A percentile compares a stretch with the other conserved stretches of the same genome.
phyloP scores from a whole-genome alignment of 2,329 filamentous ascomycete genomes.

The Thielaviopsis populi region DNA sequence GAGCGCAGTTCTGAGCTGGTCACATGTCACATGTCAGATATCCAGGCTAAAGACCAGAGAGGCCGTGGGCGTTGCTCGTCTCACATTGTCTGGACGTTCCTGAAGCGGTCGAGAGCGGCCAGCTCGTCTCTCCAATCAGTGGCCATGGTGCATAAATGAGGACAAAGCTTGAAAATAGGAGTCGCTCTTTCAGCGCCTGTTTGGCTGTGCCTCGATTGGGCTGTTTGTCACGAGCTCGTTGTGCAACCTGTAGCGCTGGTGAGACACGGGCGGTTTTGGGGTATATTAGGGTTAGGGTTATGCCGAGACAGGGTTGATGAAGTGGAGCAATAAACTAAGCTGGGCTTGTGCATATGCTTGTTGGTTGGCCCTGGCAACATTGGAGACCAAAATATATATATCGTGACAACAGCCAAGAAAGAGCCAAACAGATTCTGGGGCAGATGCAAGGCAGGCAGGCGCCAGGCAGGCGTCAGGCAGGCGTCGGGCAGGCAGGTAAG shows the following conservation, averaged over 20 bases:
- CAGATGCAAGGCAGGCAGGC: not conserved
- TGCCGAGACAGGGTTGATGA: not conserved
- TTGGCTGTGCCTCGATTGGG: not conserved
- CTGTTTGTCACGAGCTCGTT: not conserved
- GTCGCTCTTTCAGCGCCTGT: not conserved
- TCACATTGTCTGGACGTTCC: constrained; percentile 13
- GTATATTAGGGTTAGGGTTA: not conserved
- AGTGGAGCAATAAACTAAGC: not conserved
- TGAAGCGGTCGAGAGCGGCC: constrained; percentile 11
- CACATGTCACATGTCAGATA: constrained; percentile 13
- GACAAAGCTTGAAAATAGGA: not conserved
- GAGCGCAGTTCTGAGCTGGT: constrained; percentile 17
- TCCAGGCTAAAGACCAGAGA: not conserved
- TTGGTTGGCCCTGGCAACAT: too few species aligned
- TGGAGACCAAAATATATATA: too few species aligned
- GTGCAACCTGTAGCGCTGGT: not conserved
- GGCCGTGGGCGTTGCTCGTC: constrained; percentile 18
- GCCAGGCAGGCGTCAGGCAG: too few species aligned
- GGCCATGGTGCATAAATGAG: not conserved
- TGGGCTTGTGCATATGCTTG: not conserved
- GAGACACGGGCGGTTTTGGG: not conserved
- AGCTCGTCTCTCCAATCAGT: constrained; percentile 11
- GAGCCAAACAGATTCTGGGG: not conserved
- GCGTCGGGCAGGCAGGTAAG: too few species aligned
- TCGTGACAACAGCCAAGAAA: not conserved